phyloP scores from a whole-genome alignment of 305 asterid genomes.

The Fraxinus paxiana region DNA sequence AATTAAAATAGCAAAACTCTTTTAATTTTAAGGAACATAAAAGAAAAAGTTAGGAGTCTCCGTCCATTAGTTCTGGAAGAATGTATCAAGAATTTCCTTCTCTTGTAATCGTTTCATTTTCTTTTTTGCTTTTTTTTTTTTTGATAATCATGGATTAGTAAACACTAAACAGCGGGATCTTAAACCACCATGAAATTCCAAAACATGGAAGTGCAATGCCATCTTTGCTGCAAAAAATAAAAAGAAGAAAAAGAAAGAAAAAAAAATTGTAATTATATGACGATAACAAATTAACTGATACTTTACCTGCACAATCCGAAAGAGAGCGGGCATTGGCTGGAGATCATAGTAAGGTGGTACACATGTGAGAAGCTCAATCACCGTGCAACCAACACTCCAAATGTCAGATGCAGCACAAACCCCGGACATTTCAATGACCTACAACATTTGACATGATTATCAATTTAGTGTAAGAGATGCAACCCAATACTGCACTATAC shows the following conservation, averaged over 20 bases:
- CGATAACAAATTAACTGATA: slow-evolving; percentile 19
- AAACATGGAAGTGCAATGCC: slow-evolving; percentile 14
- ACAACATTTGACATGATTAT: slow-evolving; percentile 26
- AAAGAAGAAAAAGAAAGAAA: no score
- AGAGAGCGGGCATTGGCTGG: slow-evolving; percentile 99
- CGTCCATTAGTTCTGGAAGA: slow-evolving; percentile 3
- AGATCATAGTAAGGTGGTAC: slow-evolving; percentile 95
- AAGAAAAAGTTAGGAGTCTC: not conserved
- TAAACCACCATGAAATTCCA: slow-evolving; percentile 6
- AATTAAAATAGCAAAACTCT: slow-evolving; percentile 23
- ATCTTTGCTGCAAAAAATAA: slow-evolving; percentile 11
- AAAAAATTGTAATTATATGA: not conserved
- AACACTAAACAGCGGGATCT: not conserved
- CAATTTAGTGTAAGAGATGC: slow-evolving; percentile 10
- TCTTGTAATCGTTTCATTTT: not conserved
- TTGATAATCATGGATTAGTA: not conserved
- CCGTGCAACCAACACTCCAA: slow-evolving; percentile 99
- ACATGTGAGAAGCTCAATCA: slow-evolving; percentile 95
- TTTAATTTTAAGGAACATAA: slow-evolving; percentile 25
- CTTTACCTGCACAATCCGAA: slow-evolving; percentile 89
- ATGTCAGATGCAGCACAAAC: slow-evolving; percentile 99
- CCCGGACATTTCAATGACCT: slow-evolving; percentile 99
- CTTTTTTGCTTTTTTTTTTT: not conserved
- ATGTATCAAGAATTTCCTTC: not conserved
- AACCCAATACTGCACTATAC: not conserved